Base-by-base conservation (phyloP, 176 grass and related monocot genomes). In the Leersia perrieri region DNA sequence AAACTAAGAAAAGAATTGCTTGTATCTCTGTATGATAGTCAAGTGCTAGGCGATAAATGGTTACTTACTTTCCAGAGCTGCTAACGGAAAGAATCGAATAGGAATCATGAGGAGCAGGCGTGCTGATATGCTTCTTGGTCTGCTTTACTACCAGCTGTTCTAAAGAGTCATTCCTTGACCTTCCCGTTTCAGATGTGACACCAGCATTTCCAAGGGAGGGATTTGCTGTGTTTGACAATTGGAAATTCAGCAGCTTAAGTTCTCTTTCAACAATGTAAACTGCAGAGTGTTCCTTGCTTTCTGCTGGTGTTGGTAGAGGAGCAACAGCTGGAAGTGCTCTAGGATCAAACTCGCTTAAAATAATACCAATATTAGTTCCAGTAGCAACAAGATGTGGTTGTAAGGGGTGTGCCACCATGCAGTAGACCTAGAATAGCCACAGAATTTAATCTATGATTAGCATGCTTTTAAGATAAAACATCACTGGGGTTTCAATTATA, bases 371-470 rank as follows among this genome's bases (percentile, higher is more conserved):
- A 69, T 99, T 99, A 33, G 96, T 99, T 76, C 96, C 96, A 66
- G 96, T 99, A 80, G 96, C 96, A 78, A 99, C 96, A 88, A 99
- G 88, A 83, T 99, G 96, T 66, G 96, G 93, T 61, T 99, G 96
- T 34, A 99, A 88, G 44, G 93, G 93, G 79, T 99, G 96, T 23
- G 90, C 96, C 79, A 99, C 96, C 96, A 99, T 99, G 87, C 96
- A 99, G 73, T 95, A 95, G 80, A 90, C 96, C 96, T 99, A 87
- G 34, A 89, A 75, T 73, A 77, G 70, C 4, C 66, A 27, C 76
- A 87, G 69, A 65, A 61, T 42, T 60, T 49, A 73, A 40, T 42
- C 28, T 33, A 80, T 62, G 26, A 28, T 74, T 90, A 83, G 70
- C 80, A 87, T 34, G 25, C 55, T 81, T 84, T 84, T 10, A 80